Evolutionary conservation across 2,329 filamentous ascomycete genomes (phyloP), one percentile per base, ranked within the genome.

Genomic region (Chaetomiaceae sp.): DNA sequence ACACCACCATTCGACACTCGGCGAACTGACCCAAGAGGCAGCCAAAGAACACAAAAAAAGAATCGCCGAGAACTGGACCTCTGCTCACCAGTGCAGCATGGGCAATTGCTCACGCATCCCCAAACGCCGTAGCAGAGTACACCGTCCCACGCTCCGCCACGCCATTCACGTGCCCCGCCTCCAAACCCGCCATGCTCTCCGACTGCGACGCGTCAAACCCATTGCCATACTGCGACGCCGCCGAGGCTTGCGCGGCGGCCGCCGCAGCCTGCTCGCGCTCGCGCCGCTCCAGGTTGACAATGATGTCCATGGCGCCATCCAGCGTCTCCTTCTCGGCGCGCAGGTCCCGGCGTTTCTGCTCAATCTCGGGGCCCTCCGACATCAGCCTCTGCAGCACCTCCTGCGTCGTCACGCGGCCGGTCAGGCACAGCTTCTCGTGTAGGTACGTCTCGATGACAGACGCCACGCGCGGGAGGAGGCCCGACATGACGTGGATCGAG

Each of bases 401-500:
- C 2, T 23, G 46, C 27, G 45, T 47, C 3, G 56, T 62, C 2
- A 60, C 54, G 4, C 56, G 51, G 2, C 67, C 64, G 5, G 66
- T 58, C 8, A 79, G 59, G 0, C 73, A 75, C 0, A 80, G 68
- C 58, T 72, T 66, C 14, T 66, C 64, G 29, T 77, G 72, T 1
- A 80, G 66, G 37, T 76, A 72, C 3, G 58, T 65, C 1, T 72
- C 69, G 3, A 78, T 68, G 7, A 68, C 60, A 2, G 61, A 54
- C 8, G 71, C 67, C 6, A 79, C 70, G 3, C 69, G 64, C 0
- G 77, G 76, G 5, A 80, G 70, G 64, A 79, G 71, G 4, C 75
- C 73, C 9, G 74, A 75, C 10, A 75, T 71, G 49, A 80, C 66
- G 43, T 75, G 70, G 21, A 79, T 71, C 1, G 73, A 69, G 6